Conservation (phyloP, 108 stramenopile genomes). For the Conticribra guillardii region DNA sequence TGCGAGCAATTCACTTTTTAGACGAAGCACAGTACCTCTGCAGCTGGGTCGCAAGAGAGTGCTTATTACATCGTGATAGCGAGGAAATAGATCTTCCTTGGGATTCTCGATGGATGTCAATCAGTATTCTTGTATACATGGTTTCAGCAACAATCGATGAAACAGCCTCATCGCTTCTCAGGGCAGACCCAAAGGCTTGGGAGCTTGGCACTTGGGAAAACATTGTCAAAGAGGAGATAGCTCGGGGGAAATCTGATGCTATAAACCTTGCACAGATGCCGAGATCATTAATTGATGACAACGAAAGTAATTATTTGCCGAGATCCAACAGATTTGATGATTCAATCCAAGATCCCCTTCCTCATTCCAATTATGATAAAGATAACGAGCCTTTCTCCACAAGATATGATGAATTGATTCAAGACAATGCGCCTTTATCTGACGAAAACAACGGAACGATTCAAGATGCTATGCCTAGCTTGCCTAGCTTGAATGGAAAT, state of each 20-base stretch:
- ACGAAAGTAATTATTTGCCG: no score
- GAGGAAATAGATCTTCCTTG: slow-evolving; percentile 39
- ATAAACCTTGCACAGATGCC: slow-evolving; percentile 8
- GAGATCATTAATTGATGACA: no score
- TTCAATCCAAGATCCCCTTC: no score
- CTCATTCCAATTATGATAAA: no score
- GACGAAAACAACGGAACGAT: background rate
- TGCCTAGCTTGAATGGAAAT: background rate
- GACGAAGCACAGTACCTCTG: slow-evolving; percentile 82
- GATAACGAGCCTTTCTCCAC: no score
- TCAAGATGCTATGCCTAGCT: background rate
- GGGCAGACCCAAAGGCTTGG: slow-evolving; percentile 5
- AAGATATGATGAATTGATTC: no score
- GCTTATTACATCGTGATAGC: slow-evolving; percentile 55
- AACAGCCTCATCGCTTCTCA: slow-evolving; percentile 25
- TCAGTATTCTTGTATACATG: slow-evolving; percentile 61
- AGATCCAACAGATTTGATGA: no score
- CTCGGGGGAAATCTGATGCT: slow-evolving; percentile 54
- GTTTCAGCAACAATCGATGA: slow-evolving; percentile 61
- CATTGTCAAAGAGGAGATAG: slow-evolving; percentile 47
- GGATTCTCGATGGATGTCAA: slow-evolving; percentile 65
- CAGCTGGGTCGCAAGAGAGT: slow-evolving; percentile 72
- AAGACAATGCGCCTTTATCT: no score
- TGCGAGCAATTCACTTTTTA: slow-evolving; percentile 77
- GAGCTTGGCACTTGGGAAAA: slow-evolving; percentile 53